A percentile compares a stretch with the other conserved stretches of the same genome.
Conservation (phyloP, 371 early-diverging fungal species). For the Blakeslea trispora region DNA sequence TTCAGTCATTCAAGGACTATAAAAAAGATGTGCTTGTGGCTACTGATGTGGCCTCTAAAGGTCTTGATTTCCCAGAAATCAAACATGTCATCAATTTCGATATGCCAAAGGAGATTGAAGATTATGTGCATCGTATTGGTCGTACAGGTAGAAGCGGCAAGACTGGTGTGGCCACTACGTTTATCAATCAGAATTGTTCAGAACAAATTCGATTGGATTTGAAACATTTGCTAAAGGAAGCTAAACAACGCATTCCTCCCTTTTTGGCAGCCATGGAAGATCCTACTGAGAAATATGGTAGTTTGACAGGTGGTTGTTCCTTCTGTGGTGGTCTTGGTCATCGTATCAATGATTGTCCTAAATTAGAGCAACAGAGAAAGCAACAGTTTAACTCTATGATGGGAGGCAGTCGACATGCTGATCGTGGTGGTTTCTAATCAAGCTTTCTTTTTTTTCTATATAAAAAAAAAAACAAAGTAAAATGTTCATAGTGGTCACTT, state of each 20-base stretch:
- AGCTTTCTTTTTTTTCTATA: too few relatives aligned
- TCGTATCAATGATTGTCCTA: constrained; percentile 90
- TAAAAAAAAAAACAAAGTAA: too few relatives aligned
- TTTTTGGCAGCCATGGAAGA: constrained; percentile 85
- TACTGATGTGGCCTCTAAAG: constrained; percentile 92
- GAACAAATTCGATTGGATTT: constrained; percentile 91
- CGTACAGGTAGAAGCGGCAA: constrained; percentile 98
- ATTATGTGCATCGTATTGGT: constrained; percentile 97
- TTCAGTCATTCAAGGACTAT: constrained; percentile 76
- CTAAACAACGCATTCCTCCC: constrained; percentile 91
- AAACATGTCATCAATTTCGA: constrained; percentile 94
- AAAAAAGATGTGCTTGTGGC: constrained; percentile 90
- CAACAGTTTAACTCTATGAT: constrained; percentile 59
- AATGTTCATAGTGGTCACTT: too few relatives aligned
- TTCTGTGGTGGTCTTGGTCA: constrained; percentile 97
- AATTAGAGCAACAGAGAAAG: constrained; percentile 72
- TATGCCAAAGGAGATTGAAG: constrained; percentile 97
- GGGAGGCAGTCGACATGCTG: constrained; percentile 37
- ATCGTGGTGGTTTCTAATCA: constrained; percentile 36
- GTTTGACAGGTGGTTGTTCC: constrained; percentile 81
- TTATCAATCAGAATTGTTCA: constrained; percentile 86
- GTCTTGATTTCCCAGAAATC: constrained; percentile 92
- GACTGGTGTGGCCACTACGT: constrained; percentile 96
- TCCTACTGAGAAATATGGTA: constrained; percentile 80
- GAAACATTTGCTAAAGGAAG: constrained; percentile 90